These are phyloP conservation scores for Diospyros lotus DNA, from an alignment of 148 eudicot species.

Conservation along the genomic window DNA sequence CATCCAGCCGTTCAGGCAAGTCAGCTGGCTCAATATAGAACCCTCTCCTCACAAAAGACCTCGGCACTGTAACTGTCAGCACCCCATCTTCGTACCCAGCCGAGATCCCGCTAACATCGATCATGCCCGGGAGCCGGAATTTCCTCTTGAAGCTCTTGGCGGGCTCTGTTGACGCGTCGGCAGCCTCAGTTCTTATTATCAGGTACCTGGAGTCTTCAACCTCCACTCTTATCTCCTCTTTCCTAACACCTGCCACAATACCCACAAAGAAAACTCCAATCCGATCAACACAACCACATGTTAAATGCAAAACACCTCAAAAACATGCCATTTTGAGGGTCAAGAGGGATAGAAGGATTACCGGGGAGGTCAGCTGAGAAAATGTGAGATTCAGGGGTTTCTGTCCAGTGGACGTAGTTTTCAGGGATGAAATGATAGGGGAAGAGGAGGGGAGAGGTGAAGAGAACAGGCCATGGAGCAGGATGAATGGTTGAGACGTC, in stretches of 20 bases:
- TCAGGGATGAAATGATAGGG: conserved; percentile 43
- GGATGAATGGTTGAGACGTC: conserved; percentile 42
- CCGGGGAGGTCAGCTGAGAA: conserved; percentile 70
- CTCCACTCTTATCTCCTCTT: conserved; percentile 68
- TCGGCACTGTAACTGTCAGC: conserved; percentile 63
- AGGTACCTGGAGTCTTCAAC: conserved; percentile 68
- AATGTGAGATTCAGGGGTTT: conserved; percentile 73
- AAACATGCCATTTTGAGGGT: neutral
- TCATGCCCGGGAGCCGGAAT: conserved; percentile 52
- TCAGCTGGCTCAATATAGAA: conserved; percentile 50
- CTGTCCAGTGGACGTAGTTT: conserved; percentile 67
- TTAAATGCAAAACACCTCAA: neutral
- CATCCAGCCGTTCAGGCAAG: conserved; percentile 23
- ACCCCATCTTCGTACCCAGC: conserved; percentile 72
- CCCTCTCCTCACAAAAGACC: conserved; percentile 39
- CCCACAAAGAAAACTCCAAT: neutral
- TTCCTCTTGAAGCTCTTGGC: conserved; percentile 51
- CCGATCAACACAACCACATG: neutral
- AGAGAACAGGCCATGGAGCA: conserved; percentile 30
- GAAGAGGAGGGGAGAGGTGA: conserved; percentile 32
- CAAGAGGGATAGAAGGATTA: conserved; percentile 3
- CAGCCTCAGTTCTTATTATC: conserved; percentile 49
- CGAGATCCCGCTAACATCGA: conserved; percentile 57
- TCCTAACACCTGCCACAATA: conserved; percentile 46
- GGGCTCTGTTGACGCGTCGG: conserved; percentile 19